A percentile compares a stretch with the other conserved stretches of the same genome.
These are phyloP conservation scores for Macrolepiota dolichaula DNA, from an alignment of 768 basidiomycete genomes.

Conservation along the genomic window DNA sequence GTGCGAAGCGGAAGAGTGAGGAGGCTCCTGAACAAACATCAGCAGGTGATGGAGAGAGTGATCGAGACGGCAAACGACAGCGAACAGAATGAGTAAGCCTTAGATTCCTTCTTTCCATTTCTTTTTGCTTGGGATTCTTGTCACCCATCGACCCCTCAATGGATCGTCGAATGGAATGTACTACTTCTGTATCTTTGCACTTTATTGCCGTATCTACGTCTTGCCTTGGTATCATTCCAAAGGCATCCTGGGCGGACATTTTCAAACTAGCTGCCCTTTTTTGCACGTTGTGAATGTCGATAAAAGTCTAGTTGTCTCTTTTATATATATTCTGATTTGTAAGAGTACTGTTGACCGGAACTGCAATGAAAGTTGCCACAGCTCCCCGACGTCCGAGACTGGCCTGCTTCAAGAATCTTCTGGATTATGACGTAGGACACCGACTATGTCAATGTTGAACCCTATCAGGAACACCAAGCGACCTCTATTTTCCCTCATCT, in stretches of 20 bases:
- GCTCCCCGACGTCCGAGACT: not conserved
- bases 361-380: not conserved
- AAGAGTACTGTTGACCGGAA: not conserved
- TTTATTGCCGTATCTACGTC: slow-evolving; percentile 1
- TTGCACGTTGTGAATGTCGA: not conserved
- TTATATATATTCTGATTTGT: not conserved
- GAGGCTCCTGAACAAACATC: slow-evolving; percentile 32
- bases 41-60: slow-evolving; percentile 20
- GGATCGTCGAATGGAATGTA: slow-evolving; percentile 7
- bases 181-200: slow-evolving; percentile 4
- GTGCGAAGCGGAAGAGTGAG: slow-evolving; percentile 36
- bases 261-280: not conserved
- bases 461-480: too few species aligned
- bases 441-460: too few species aligned
- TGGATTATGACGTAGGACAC: not conserved
- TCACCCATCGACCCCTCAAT: not conserved
- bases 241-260: not conserved
- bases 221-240: not conserved
- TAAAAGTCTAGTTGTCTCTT: not conserved
- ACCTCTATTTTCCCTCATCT: too few species aligned
- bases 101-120: not conserved
- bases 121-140: not conserved
- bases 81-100: slow-evolving; percentile 31
- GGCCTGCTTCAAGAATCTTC: not conserved
- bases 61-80: slow-evolving; percentile 36